These are phyloP conservation scores for Pseudisothecium myosuroides DNA, from an alignment of 225 moss, liverwort and hornwort species.

Conservation along the genomic window DNA sequence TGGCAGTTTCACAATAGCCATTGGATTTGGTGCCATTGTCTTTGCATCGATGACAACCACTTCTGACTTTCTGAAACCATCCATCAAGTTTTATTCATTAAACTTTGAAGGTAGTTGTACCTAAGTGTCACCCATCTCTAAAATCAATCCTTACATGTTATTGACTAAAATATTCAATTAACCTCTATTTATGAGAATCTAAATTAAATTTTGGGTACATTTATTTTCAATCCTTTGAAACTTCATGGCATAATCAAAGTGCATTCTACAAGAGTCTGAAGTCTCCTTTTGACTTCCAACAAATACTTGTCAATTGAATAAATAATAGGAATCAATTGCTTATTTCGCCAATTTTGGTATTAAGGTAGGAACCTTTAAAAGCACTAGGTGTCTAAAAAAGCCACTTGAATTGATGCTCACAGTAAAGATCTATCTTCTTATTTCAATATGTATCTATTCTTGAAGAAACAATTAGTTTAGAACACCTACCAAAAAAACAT, in stretches of 20 bases:
- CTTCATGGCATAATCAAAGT: background rate
- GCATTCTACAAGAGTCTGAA: background rate
- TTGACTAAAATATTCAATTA: background rate
- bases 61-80: background rate
- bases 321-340: background rate
- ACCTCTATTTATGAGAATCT: background rate
- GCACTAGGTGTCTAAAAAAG: too few species aligned
- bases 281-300: background rate
- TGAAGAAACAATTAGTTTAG: background rate
- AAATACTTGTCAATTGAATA: background rate
- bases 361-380: too few species aligned
- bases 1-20: background rate
- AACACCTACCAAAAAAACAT: background rate
- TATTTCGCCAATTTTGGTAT: background rate
- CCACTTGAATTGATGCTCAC: too few species aligned
- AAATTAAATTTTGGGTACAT: background rate
- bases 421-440: rapidly evolving
- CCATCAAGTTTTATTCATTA: background rate
- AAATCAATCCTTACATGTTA: background rate
- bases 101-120: background rate
- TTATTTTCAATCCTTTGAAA: background rate
- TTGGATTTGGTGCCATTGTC: background rate
- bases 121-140: background rate
- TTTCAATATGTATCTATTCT: background rate
- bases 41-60: background rate